Percentiles rank a stretch among this genome's conserved stretches.
phyloP scores from a whole-genome alignment of 2,329 filamentous ascomycete genomes.

The Talaromyces sp. region DNA sequence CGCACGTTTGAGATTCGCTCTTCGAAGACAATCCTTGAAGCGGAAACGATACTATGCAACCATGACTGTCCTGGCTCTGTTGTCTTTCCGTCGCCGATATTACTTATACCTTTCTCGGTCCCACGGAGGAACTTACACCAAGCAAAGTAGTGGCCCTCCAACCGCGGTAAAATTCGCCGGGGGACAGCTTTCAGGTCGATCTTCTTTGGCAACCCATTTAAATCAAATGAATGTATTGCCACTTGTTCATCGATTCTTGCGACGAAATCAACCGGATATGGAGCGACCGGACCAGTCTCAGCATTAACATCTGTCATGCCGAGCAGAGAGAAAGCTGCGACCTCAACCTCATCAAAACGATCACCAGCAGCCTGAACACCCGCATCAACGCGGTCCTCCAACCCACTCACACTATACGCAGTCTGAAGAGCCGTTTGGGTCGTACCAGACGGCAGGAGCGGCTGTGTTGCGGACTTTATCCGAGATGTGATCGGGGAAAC shows the following conservation, averaged over 20 bases:
- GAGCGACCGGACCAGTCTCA: slow-evolving; percentile 32
- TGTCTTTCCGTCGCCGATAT: neutral
- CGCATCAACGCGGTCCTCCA: slow-evolving; percentile 24
- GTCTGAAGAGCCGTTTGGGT: slow-evolving; percentile 31
- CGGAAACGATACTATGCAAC: slow-evolving; percentile 58
- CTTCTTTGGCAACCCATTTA: slow-evolving; percentile 54
- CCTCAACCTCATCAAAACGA: slow-evolving; percentile 33
- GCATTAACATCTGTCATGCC: slow-evolving; percentile 26
- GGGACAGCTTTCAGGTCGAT: slow-evolving; percentile 54
- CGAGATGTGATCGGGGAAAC: slow-evolving; percentile 25
- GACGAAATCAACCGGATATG: slow-evolving; percentile 38
- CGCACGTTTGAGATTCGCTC: slow-evolving; percentile 35
- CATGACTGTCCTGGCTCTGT: slow-evolving; percentile 39
- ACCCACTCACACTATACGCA: slow-evolving; percentile 32
- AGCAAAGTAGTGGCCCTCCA: slow-evolving; percentile 62
- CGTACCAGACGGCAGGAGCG: slow-evolving; percentile 29
- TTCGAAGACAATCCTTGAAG: slow-evolving; percentile 43
- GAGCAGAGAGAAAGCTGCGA: slow-evolving; percentile 34
- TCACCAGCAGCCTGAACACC: slow-evolving; percentile 36
- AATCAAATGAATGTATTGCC: neutral
- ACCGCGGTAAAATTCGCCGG: slow-evolving; percentile 51
- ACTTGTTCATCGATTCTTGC: neutral
- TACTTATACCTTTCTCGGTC: neutral
- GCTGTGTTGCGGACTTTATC: slow-evolving; percentile 27
- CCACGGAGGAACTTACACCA: slow-evolving; percentile 45